A percentile compares a stretch with the other conserved stretches of the same genome.
Conservation (phyloP, 208 protist genomes). For the Sergeia podlipaevii region DNA sequence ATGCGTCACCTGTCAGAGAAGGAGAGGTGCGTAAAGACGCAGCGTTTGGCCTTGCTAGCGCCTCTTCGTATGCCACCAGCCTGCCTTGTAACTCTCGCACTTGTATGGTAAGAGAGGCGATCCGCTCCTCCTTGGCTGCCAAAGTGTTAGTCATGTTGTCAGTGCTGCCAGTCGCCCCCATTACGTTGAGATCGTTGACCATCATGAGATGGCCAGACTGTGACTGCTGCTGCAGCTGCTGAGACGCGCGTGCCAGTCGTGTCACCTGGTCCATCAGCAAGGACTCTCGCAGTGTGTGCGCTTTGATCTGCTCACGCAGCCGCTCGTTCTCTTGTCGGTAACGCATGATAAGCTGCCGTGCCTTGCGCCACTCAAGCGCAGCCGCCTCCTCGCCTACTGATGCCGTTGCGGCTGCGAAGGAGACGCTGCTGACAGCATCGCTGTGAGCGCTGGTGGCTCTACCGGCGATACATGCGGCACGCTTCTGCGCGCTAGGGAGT, state of each 20-base stretch:
- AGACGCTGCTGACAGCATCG: no score
- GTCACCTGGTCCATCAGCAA: conserved; percentile 39
- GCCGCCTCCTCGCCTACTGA: no score
- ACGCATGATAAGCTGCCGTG: conserved; percentile 20
- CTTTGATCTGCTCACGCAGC: conserved; percentile 54
- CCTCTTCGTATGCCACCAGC: conserved; percentile 48
- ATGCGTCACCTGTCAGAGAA: not conserved
- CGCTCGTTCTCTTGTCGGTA: conserved; percentile 54
- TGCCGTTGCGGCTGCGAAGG: no score
- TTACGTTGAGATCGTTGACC: no score
- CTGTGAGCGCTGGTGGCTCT: no score
- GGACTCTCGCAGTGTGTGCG: conserved; percentile 32
- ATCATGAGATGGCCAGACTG: no score
- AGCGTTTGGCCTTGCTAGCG: conserved; percentile 11
- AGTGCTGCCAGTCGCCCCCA: not conserved
- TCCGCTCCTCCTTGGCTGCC: conserved; percentile 18
- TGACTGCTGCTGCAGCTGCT: conserved; percentile 2
- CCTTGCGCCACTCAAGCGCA: conserved; percentile 15
- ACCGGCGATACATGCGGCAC: no score
- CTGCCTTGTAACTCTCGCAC: conserved; percentile 34
- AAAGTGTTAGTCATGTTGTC: conserved; percentile 11
- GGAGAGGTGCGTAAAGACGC: not conserved
- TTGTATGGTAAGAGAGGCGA: conserved; percentile 25
- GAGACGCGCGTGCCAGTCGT: conserved; percentile 17
- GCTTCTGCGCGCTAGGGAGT: no score